These are phyloP conservation scores for Rugonectria rugulosa DNA, from an alignment of 2,329 filamentous ascomycete species.

Conservation along the genomic window DNA sequence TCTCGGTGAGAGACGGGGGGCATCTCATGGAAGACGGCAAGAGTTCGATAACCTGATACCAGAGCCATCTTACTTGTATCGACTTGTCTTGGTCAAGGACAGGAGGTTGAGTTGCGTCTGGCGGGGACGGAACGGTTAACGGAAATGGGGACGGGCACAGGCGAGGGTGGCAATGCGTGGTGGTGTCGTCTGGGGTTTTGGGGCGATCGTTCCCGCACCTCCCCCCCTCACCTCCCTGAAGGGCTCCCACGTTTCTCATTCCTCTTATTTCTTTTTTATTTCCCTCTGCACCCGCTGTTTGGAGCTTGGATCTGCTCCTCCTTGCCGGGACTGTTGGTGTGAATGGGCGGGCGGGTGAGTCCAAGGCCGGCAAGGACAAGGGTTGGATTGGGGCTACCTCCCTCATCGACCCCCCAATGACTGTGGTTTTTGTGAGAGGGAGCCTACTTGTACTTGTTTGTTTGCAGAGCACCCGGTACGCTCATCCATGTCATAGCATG, in stretches of 20 bases:
- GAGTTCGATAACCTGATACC: too few species aligned
- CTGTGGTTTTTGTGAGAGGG: not conserved
- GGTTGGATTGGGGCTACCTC: conserved; percentile 1
- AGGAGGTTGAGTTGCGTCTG: conserved; percentile 16
- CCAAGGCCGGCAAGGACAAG: conserved; percentile 17
- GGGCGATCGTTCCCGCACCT: conserved; percentile 46
- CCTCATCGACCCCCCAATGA: not conserved
- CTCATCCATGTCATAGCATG: too few species aligned
- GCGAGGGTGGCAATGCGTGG: conserved; percentile 24
- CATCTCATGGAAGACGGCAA: too few species aligned
- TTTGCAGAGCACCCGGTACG: too few species aligned
- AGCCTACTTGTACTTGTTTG: too few species aligned
- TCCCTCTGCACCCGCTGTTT: conserved; percentile 6
- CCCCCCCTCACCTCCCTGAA: conserved; percentile 23
- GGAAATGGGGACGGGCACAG: conserved; percentile 11
- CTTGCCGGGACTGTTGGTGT: conserved; percentile 4
- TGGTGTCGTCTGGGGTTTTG: conserved; percentile 41
- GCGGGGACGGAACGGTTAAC: conserved; percentile 14
- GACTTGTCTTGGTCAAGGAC: too few species aligned
- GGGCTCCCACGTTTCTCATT: not conserved
- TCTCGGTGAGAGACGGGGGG: conserved; percentile 10
- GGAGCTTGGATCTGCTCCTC: conserved; percentile 10
- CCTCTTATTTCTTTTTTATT: not conserved
- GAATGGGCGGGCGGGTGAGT: conserved; percentile 3
- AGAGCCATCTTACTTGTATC: too few species aligned